These are phyloP conservation scores for Clonostachys chloroleuca DNA, from an alignment of 2,329 filamentous ascomycete species.

Conservation along the genomic window DNA sequence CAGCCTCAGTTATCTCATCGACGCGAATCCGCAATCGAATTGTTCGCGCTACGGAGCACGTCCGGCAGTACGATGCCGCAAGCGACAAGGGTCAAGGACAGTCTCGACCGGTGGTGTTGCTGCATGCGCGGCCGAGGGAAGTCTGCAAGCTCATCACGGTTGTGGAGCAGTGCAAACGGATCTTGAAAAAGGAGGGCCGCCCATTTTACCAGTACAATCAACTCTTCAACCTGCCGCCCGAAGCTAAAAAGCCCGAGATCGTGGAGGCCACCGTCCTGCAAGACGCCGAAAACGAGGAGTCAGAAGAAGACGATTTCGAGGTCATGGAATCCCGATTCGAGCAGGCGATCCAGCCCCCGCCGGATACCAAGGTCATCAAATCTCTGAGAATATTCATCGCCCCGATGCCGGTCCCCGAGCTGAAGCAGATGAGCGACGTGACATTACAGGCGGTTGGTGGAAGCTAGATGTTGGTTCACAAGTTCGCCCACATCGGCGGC, in stretches of 20 bases:
- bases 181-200: conserved; percentile 40
- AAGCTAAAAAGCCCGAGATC: conserved; percentile 19
- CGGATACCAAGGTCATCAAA: conserved; percentile 39
- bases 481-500: too few species aligned
- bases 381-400: conserved; percentile 60
- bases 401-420: conserved; percentile 43
- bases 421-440: conserved; percentile 42
- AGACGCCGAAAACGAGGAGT: conserved; percentile 12
- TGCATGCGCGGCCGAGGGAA: conserved; percentile 45
- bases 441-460: conserved; percentile 38
- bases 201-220: conserved; percentile 55
- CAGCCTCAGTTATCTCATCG: conserved; percentile 53
- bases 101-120: conserved; percentile 29
- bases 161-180: conserved; percentile 59
- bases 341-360: conserved; percentile 41
- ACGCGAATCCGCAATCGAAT: conserved; percentile 55
- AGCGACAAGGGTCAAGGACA: background rate
- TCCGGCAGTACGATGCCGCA: conserved; percentile 13
- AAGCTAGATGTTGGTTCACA: too few species aligned
- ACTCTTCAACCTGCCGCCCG: conserved; percentile 40
- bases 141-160: conserved; percentile 65
- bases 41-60: conserved; percentile 34
- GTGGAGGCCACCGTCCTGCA: conserved; percentile 38
- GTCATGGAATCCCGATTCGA: conserved; percentile 52
- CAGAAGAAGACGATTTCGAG: conserved; percentile 45